Evolutionary conservation across 257 asterid genomes (phyloP).

Genomic region (Avicennia marina): DNA sequence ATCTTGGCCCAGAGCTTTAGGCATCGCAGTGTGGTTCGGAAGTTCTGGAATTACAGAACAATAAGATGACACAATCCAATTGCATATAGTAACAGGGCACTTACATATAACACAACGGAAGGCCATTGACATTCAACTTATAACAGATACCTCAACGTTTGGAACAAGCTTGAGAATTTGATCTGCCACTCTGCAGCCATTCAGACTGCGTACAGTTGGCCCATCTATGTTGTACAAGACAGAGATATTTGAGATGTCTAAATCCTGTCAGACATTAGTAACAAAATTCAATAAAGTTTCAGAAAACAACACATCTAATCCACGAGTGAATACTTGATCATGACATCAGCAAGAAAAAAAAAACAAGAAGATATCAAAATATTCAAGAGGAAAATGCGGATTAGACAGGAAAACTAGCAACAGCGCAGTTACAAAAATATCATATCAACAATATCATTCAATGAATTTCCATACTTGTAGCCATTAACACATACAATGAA

Average conservation of each 20-base stretch:
- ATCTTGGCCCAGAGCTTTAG: slow-evolving; percentile 90
- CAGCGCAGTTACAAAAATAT: neutral
- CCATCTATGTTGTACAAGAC: slow-evolving; percentile 79
- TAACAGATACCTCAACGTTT: slow-evolving; percentile 55
- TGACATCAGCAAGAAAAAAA: no score
- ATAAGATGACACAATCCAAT: neutral
- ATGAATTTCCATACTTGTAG: neutral
- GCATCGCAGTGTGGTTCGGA: slow-evolving; percentile 74
- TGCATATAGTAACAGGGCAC: neutral
- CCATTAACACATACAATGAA: neutral
- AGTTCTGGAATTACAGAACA: slow-evolving; percentile 45
- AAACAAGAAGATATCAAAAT: neutral
- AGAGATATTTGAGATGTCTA: slow-evolving; percentile 76
- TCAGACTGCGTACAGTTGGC: slow-evolving; percentile 87
- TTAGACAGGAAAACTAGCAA: neutral
- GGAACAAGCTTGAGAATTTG: slow-evolving; percentile 92
- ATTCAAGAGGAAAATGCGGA: neutral
- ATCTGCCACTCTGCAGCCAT: slow-evolving; percentile 96
- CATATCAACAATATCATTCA: neutral
- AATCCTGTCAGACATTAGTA: slow-evolving; percentile 46
- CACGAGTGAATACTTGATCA: neutral
- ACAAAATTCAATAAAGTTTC: neutral
- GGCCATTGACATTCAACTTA: neutral
- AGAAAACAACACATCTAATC: neutral
- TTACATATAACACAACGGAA: neutral